Conservation (phyloP, 2,329 filamentous ascomycete genomes). For the Thermomyces lanuginosus region DNA sequence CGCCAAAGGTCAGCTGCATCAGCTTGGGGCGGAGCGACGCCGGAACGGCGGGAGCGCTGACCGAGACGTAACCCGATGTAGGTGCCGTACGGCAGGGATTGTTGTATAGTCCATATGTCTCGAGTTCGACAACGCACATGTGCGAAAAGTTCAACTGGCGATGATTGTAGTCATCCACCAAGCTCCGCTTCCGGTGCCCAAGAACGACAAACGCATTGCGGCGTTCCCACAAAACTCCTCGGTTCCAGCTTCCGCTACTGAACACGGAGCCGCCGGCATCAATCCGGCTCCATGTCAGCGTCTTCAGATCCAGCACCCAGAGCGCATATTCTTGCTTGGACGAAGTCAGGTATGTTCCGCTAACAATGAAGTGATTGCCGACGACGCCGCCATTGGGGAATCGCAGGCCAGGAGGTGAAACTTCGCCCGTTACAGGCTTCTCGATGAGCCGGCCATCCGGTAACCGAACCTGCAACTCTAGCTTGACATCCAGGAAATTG, state of each 20-base stretch:
- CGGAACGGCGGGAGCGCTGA: conserved; percentile 54
- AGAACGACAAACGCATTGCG: conserved; percentile 92
- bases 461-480: conserved; percentile 77
- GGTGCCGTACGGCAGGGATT: conserved; percentile 69
- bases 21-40: conserved; percentile 36
- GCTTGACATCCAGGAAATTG: conserved; percentile 92
- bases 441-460: conserved; percentile 73
- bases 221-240: conserved; percentile 81
- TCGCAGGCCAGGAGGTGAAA: conserved; percentile 77
- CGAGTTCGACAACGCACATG: conserved; percentile 89
- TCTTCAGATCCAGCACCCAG: conserved; percentile 82
- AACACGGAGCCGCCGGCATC: conserved; percentile 90
- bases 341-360: conserved; percentile 89
- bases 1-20: conserved; percentile 47
- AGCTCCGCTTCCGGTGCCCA: conserved; percentile 77
- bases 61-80: conserved; percentile 68
- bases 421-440: conserved; percentile 64
- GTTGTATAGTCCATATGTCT: conserved; percentile 93
- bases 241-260: conserved; percentile 93
- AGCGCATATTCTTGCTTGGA: conserved; percentile 97
- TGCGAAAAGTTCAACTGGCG: conserved; percentile 95
- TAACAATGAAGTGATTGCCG: conserved; percentile 92
- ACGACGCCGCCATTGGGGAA: conserved; percentile 95
- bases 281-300: conserved; percentile 84
- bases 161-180: conserved; percentile 97